Base-by-base conservation (phyloP, 1,139 yeast genomes). In the Yamadazyma dendronema region DNA sequence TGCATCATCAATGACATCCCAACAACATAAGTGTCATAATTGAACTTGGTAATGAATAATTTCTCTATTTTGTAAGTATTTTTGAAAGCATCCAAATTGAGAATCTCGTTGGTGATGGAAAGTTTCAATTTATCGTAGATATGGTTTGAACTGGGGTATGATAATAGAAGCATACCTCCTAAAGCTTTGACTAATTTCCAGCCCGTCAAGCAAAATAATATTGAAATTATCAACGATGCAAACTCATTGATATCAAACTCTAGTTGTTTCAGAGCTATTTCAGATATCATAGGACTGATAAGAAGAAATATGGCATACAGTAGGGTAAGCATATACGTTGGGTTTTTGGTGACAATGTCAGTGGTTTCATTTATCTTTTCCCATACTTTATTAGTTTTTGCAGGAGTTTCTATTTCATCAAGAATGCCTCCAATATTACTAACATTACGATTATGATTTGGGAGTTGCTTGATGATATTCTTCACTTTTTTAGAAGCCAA, bases 311-410 rank as follows among this genome's bases (percentile, higher is more conserved):
- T 22, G 0, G 87, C 65, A 50, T 81, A 83, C 2, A 74, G 48
- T 22, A 84, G 55, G 0, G 95, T 84, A 36, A 84, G 64, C 27
- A 79, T 53, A 48, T 81, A 81, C 0, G 87, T 78, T 2, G 90
- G 88, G 49, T 76, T 78, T 39, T 70, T 72, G 33, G 73, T 50
- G 45, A 49, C 34, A 16, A 42, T 31, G 35, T 43, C 41, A 9
- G 49, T 32, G 14, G 47, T 41, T 26, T 43, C 47, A 26, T 42
- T 42, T 19, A 42, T 37, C 22, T 41, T 41, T 17, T 45, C 43
- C 15, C 43, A 26, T 14, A 36, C 35, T 13, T 39, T 39, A 13
- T 36, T 41, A 26, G 44, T 30, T 23, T 34, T 29, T 11, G 28
- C 28, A 17, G 35, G 31, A 7, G 27, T 29, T 12, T 30, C 36